Base-by-base conservation (phyloP, 2,329 filamentous ascomycete species). In the Fusarium cicatricum region DNA sequence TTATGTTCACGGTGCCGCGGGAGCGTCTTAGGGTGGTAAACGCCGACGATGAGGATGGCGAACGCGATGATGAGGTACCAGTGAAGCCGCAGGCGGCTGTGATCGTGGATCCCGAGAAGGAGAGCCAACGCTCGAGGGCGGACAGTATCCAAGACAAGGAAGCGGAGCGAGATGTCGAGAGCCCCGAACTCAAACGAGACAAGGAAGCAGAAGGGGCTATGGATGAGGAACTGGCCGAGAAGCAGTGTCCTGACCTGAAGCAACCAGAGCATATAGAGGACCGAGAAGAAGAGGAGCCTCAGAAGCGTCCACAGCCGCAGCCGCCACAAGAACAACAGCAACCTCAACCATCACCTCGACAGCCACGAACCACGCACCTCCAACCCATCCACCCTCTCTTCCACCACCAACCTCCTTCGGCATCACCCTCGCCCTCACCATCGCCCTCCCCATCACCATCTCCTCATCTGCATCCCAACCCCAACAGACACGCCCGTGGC, bases 1-100 rank as follows among this genome's bases (percentile, higher is more conserved):
- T 92, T 70, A 95, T 96, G 85, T 98, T 97, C 74, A 97, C 94
- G 1, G 92, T 97, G 56, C 94, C 95, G 3, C 92, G 89, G 72
- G 90, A 94, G 74, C 86, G 87, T 65, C 76, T 98, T 60, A 80
- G 94, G 21, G 92, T 98, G n/a, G 94, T 97, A 16, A 98, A 98
- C 72, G 88, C 85, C 44, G 89, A 89, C 31, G 72, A 72, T n/a
- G 71, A 71, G 11, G 69, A 70, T 17, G 69, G 67, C 11, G 55
- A 66, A 9, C 69, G 68, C 6, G 70, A 72, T 14, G 70, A 72
- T 15, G 72, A 71, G 17, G 37, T 60, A 14, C 49, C 60, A 2
- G 61, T 69, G 43, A 51, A 67, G 45, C 69, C 74, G 26, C 74
- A 73, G 31, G 60, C 57, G 29, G 79, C 75, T 15, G 74, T 79